These are phyloP conservation scores for Cryphonectria nitschkei DNA, from an alignment of 2,329 filamentous ascomycete species.

Conservation along the genomic window DNA sequence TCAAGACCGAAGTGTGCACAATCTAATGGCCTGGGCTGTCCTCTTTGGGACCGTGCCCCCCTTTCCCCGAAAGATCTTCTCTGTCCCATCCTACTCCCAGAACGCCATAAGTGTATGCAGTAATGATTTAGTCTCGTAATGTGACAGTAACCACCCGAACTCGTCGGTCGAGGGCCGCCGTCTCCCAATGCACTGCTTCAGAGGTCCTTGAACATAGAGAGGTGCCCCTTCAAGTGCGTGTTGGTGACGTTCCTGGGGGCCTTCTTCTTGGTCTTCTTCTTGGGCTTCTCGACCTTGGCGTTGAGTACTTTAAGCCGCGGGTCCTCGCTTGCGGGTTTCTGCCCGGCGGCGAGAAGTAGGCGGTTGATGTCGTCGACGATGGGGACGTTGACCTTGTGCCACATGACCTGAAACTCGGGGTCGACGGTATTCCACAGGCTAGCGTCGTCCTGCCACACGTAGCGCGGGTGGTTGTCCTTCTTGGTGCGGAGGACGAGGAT, in stretches of 20 bases:
- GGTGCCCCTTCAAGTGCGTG: constrained; percentile 59
- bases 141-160: background rate
- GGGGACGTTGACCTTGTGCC: constrained; percentile 80
- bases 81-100: constrained; percentile 14
- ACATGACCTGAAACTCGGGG: constrained; percentile 80
- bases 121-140: background rate
- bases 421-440: constrained; percentile 77
- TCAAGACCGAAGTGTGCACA: constrained; percentile 12
- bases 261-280: constrained; percentile 64
- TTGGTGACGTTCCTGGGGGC: constrained; percentile 83
- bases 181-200: background rate
- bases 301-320: constrained; percentile 62
- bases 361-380: constrained; percentile 74
- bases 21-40: constrained; percentile 14
- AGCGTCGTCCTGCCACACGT: constrained; percentile 88
- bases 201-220: constrained; percentile 66
- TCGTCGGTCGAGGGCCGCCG: background rate
- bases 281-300: constrained; percentile 71
- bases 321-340: constrained; percentile 84
- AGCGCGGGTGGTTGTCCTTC: constrained; percentile 85
- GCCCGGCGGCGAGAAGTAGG: constrained; percentile 74
- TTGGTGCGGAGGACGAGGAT: constrained; percentile 87
- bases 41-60: background rate
- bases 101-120: constrained; percentile 25
- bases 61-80: background rate